phyloP scores from a whole-genome alignment of 345 rosid species.

The Lumnitzera littorea region DNA sequence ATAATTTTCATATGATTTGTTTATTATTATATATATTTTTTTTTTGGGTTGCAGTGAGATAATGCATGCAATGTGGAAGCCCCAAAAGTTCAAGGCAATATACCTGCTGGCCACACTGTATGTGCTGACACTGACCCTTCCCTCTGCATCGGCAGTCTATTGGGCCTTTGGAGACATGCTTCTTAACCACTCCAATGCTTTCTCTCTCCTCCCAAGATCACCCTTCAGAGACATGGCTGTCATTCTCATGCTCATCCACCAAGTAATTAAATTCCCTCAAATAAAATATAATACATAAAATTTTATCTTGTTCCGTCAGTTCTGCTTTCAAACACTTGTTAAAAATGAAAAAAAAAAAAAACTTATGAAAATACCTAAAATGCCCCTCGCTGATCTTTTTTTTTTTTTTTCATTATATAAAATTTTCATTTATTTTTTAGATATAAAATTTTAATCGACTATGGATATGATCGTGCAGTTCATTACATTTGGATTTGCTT shows the following conservation, averaged over 20 bases:
- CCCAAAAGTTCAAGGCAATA: slow-evolving; percentile 92
- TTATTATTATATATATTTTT: neutral
- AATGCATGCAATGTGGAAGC: slow-evolving; percentile 99
- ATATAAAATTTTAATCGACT: no score
- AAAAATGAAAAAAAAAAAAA: no score
- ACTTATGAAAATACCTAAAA: no score
- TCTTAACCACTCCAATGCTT: slow-evolving; percentile 91
- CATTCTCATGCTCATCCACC: slow-evolving; percentile 91
- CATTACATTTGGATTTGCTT: slow-evolving; percentile 93
- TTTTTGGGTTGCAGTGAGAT: slow-evolving; percentile 48
- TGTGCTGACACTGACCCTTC: slow-evolving; percentile 88
- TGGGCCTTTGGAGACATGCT: slow-evolving; percentile 99
- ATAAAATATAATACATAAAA: no score
- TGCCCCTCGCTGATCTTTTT: neutral
- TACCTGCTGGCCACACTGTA: slow-evolving; percentile 81
- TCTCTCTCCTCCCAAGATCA: slow-evolving; percentile 74
- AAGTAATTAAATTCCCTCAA: slow-evolving; percentile 22
- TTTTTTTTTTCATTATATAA: neutral
- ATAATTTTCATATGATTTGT: no score
- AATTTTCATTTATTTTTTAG: no score
- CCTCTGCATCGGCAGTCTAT: slow-evolving; percentile 86
- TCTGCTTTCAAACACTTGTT: no score
- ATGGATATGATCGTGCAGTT: slow-evolving; percentile 33
- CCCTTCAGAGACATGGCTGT: slow-evolving; percentile 87
- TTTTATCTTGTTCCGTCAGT: no score